Base-by-base conservation (phyloP, 495 filamentous ascomycete genomes). In the Penicillium fimorum region DNA sequence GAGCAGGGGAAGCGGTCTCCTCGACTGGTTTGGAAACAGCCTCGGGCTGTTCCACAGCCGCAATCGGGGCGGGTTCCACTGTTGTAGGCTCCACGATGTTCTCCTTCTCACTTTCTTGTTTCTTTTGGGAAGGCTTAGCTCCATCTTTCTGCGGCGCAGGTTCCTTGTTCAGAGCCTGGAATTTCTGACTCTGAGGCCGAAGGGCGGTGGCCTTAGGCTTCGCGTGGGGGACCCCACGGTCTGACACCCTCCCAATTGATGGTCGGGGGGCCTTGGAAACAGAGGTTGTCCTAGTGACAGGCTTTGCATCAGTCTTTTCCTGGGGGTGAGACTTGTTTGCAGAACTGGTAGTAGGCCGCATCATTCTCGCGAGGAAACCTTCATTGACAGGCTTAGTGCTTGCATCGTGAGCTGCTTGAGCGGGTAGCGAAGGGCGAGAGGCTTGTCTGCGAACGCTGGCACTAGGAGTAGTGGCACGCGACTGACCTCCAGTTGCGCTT, bases 361-460 rank as follows among this genome's bases (percentile, higher is more conserved):
- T 96, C 92, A 97, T 96, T 54, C 92, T 79, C 8, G 89, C 90
- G 15, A 97, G 78, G 72, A 97, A 97, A 4, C 86, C 72, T 51
- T 91, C 87, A 62, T 89, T 86, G 3, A 86, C 78, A 1, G 83
- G 69, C 52, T 71, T 76, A 30, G 74, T 20, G 50, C 44, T 50
- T 67, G 74, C 5, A 45, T 79, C 76, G 27, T 47, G 59, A 12
- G 60, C 60, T 25, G 67, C 58, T 27, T 72, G 69, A 29, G 61
- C 50, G 43, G 68, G 66, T 29, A 76, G 63, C 17, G 79, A 78
- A 33, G 70, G 63, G 8, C 76, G 76, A 52, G 75, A 72, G 8
- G 75, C 22, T 58, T 75, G 74, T 52, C 67, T 70, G 24, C 71
- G 70, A 18, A 72, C 56, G 41, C 56, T 65, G 0, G 65, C 45